Evolutionary conservation across 805 yeast genomes (phyloP).

Genomic region (Suhomyces vadensis): DNA sequence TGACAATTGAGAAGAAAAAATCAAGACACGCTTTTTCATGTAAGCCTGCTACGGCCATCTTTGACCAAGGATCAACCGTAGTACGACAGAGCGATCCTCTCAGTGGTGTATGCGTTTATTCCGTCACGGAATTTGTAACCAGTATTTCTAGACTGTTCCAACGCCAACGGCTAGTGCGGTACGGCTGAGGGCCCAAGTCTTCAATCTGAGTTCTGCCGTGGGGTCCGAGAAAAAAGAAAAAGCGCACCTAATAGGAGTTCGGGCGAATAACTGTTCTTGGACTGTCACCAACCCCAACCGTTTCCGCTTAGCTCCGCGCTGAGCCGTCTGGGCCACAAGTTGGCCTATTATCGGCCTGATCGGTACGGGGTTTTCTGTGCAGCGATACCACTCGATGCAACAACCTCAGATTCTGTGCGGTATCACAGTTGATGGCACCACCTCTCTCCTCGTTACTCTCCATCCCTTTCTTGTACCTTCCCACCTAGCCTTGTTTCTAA

Average conservation of each 20-base stretch:
- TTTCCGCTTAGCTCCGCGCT: constrained; percentile 1
- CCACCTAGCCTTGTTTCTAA: background rate
- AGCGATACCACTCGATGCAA: background rate
- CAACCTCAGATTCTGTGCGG: too few relatives aligned
- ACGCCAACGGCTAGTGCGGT: constrained; percentile 6
- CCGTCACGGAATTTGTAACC: too few relatives aligned
- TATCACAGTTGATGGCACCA: background rate
- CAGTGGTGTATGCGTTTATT: too few relatives aligned
- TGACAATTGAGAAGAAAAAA: too few relatives aligned
- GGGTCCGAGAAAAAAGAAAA: constrained; percentile 6
- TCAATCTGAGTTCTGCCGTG: constrained; percentile 3
- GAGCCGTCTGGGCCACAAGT: background rate
- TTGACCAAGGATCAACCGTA: too few relatives aligned
- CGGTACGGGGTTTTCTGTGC: too few relatives aligned
- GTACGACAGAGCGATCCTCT: too few relatives aligned
- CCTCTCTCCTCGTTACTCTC: background rate
- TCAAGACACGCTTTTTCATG: too few relatives aligned
- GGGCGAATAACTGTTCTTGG: background rate
- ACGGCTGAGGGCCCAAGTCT: constrained; percentile 4
- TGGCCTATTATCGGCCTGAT: too few relatives aligned
- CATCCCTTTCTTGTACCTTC: background rate
- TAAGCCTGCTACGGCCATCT: too few relatives aligned
- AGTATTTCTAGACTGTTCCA: too few relatives aligned
- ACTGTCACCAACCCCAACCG: background rate
- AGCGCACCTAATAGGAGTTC: constrained; percentile 2